Conservation (phyloP, 2,329 filamentous ascomycete species). For the Pseudocercospora pini-densiflorae region DNA sequence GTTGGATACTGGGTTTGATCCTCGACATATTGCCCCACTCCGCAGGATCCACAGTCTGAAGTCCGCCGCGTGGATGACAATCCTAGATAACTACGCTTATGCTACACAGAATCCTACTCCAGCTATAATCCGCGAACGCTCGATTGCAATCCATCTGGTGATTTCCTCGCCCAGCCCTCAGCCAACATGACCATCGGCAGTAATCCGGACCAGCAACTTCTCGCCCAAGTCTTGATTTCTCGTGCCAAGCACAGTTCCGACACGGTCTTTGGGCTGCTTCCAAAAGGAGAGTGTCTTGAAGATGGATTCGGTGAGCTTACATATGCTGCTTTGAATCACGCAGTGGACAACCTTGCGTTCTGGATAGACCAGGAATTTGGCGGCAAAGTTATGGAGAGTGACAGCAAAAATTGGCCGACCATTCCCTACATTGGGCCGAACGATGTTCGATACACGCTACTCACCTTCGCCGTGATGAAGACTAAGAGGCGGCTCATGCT, state of each 20-base stretch:
- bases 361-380: conserved; percentile 27
- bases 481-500: conserved; percentile 14
- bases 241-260: conserved; percentile 14
- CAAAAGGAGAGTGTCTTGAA: conserved; percentile 13
- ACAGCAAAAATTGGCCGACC: conserved; percentile 2
- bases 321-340: conserved; percentile 19
- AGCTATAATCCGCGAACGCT: too few species aligned
- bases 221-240: background rate
- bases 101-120: too few species aligned
- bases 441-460: conserved; percentile 22
- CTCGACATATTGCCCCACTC: too few species aligned
- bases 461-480: conserved; percentile 20
- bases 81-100: too few species aligned
- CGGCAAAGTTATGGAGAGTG: background rate
- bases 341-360: conserved; percentile 19
- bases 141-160: too few species aligned
- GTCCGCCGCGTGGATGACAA: too few species aligned
- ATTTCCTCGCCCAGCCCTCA: background rate
- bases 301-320: conserved; percentile 24
- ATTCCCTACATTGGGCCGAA: conserved; percentile 25
- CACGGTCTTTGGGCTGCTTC: conserved; percentile 11
- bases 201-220: background rate
- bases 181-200: background rate
- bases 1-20: too few species aligned
- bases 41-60: too few species aligned